Evolutionary conservation across 306 rosid genomes (phyloP).

Genomic region (Inga oerstediana): DNA sequence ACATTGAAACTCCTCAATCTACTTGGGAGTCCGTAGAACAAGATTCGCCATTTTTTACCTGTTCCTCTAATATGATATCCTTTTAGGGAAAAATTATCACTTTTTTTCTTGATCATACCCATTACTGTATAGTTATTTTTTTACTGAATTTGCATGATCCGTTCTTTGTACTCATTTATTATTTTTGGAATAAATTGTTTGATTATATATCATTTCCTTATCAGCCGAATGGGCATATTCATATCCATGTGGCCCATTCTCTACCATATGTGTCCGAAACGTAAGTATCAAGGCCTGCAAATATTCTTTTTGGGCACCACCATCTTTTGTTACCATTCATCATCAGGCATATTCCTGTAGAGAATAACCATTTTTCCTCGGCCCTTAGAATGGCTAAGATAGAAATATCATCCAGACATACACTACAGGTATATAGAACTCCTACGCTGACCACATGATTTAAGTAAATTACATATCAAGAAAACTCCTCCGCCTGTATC

Average conservation of each 20-base stretch:
- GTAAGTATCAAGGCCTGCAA: not conserved
- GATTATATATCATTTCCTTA: too few relatives aligned
- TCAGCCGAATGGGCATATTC: not conserved
- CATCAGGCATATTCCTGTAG: not conserved
- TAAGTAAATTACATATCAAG: slow-evolving; percentile 25
- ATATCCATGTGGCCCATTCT: not conserved
- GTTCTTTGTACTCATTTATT: not conserved
- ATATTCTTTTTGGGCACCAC: not conserved
- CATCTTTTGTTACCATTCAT: not conserved
- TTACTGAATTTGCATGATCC: not conserved
- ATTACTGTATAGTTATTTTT: not conserved
- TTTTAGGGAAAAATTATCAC: not conserved
- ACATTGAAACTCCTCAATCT: not conserved
- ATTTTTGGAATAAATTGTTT: too few relatives aligned
- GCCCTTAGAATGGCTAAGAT: slow-evolving; percentile 12
- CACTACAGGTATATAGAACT: slow-evolving; percentile 17
- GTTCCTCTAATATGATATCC: not conserved
- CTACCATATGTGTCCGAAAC: not conserved
- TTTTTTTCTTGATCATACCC: not conserved
- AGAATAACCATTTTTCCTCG: not conserved
- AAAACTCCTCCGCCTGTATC: slow-evolving; percentile 17
- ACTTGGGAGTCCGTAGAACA: not conserved
- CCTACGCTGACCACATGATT: slow-evolving; percentile 13
- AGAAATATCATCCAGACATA: slow-evolving; percentile 3
- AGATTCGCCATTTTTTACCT: not conserved